A percentile compares a stretch with the other conserved stretches of the same genome.
phyloP scores from a whole-genome alignment of 2,329 filamentous ascomycete species.

The Blastomyces parvus region DNA sequence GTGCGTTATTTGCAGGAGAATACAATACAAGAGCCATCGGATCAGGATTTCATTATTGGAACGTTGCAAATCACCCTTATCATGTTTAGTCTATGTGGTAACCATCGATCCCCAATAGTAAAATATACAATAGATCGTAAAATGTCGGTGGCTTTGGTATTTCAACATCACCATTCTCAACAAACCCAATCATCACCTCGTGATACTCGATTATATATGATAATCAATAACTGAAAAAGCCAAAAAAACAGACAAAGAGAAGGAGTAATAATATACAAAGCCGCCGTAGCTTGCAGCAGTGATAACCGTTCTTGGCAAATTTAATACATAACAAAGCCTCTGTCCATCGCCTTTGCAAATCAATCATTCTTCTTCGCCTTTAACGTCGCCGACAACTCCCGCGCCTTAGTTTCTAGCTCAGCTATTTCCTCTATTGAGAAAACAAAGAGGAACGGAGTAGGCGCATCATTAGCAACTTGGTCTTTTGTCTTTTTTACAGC shows the following conservation, averaged over 20 bases:
- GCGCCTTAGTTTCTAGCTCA: slow-evolving; percentile 28
- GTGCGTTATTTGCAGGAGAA: neutral
- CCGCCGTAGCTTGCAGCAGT: neutral
- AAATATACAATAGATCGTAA: neutral
- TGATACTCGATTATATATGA: neutral
- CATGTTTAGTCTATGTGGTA: neutral
- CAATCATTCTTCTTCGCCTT: neutral
- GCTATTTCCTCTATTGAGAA: slow-evolving; percentile 25
- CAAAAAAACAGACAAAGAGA: neutral
- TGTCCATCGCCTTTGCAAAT: neutral
- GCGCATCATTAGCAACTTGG: neutral
- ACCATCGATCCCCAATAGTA: neutral
- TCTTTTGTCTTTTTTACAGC: neutral
- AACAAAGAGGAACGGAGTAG: neutral
- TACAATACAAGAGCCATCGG: neutral
- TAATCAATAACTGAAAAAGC: too few relatives aligned
- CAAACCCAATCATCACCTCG: neutral
- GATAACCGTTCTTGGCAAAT: neutral
- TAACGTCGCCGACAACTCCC: slow-evolving; percentile 21
- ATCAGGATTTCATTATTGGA: neutral
- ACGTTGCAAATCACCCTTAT: neutral
- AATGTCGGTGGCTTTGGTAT: neutral
- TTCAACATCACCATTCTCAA: neutral
- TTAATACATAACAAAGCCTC: neutral
- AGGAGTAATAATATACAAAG: neutral